phyloP scores from a whole-genome alignment of 1,139 yeast species.

The Hyphopichia burtonii region DNA sequence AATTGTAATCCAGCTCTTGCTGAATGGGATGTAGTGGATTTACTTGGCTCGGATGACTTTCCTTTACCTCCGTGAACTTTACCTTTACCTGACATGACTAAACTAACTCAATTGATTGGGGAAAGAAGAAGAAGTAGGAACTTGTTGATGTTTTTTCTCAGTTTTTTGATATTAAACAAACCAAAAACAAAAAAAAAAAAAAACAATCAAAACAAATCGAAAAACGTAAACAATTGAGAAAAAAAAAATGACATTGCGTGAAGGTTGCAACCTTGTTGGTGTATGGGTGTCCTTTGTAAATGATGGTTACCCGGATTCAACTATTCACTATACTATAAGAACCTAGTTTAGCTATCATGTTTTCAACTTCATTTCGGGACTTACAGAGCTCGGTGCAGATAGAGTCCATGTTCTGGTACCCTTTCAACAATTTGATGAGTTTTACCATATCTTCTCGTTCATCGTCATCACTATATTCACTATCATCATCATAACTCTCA shows the following conservation, averaged over 20 bases:
- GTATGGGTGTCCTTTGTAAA: no score
- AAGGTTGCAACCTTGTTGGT: no score
- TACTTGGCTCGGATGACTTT: conserved; percentile 71
- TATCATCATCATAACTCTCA: not conserved
- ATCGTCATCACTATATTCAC: conserved; percentile 12
- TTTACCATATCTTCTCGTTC: conserved; percentile 18
- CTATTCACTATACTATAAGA: conserved; percentile 42
- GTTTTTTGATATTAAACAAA: no score
- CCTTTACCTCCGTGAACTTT: conserved; percentile 98
- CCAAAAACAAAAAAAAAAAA: no score
- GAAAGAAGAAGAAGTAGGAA: not conserved
- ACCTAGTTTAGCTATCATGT: conserved; percentile 44
- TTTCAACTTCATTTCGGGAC: conserved; percentile 56
- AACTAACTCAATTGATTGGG: not conserved
- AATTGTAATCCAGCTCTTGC: conserved; percentile 97
- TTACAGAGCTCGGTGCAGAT: conserved; percentile 68
- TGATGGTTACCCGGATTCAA: not conserved
- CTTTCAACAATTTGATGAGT: conserved; percentile 49
- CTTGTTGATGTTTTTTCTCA: not conserved
- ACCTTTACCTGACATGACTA: conserved; percentile 71
- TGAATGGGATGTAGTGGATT: conserved; percentile 79
- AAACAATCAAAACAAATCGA: no score
- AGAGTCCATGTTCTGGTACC: conserved; percentile 66
- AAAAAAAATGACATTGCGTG: no score
- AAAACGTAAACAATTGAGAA: no score